Conservation (phyloP, 345 rosid species). For the Syzygium jambos region DNA sequence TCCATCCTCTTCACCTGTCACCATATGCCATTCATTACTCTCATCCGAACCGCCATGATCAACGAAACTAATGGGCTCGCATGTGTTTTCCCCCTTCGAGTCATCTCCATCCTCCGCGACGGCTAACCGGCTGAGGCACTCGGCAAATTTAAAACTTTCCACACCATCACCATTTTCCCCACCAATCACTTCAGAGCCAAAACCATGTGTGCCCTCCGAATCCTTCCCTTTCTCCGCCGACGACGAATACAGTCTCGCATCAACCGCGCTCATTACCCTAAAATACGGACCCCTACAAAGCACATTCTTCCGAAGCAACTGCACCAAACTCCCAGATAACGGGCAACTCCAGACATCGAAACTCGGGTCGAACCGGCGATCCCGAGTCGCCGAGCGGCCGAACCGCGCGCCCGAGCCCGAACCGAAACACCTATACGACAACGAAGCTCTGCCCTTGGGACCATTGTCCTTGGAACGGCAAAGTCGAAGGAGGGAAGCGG, state of each 20-base stretch:
- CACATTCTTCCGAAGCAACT: neutral
- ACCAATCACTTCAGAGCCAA: neutral
- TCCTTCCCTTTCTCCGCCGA: neutral
- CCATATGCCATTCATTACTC: neutral
- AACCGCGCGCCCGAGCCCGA: neutral
- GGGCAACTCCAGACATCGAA: neutral
- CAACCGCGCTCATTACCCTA: neutral
- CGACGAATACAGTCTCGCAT: neutral
- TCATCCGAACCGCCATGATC: conserved; percentile 3
- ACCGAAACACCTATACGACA: neutral
- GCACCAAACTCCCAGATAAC: neutral
- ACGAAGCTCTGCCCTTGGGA: neutral
- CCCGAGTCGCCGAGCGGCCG: neutral
- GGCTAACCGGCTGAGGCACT: neutral
- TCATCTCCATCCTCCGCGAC: neutral
- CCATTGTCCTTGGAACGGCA: neutral
- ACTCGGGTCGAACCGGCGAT: neutral
- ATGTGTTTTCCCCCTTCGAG: neutral
- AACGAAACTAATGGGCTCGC: neutral
- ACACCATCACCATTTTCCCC: neutral
- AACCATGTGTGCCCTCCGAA: neutral
- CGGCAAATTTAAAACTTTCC: neutral
- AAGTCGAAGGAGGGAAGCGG: neutral
- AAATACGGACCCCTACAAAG: neutral
- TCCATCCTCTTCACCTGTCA: conserved; percentile 2